Evolutionary conservation across 805 yeast genomes (phyloP).

Genomic region (Wickerhamiella spandovensis): DNA sequence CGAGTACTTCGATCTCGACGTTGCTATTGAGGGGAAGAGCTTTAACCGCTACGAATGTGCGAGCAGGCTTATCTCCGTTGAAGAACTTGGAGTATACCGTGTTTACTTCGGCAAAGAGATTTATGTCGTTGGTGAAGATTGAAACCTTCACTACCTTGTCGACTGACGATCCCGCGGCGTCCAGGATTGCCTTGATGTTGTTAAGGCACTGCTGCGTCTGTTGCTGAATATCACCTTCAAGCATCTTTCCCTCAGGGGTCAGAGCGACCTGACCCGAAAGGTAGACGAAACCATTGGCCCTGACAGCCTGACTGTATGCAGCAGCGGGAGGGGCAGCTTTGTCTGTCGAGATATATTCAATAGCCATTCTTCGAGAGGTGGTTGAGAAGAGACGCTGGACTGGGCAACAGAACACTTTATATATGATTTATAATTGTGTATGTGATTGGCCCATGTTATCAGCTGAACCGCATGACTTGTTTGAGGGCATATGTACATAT

Average conservation of each 20-base stretch:
- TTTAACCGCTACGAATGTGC: slow-evolving; percentile 94
- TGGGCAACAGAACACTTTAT: not conserved
- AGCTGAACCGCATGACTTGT: no score
- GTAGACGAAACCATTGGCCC: slow-evolving; percentile 74
- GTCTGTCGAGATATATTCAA: slow-evolving; percentile 29
- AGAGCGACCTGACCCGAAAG: slow-evolving; percentile 93
- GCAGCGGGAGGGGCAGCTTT: slow-evolving; percentile 96
- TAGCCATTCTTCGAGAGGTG: slow-evolving; percentile 4
- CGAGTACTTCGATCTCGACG: slow-evolving; percentile 85
- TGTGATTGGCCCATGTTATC: no score
- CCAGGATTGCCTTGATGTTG: slow-evolving; percentile 46
- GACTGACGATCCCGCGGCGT: slow-evolving; percentile 73
- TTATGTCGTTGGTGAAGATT: slow-evolving; percentile 84
- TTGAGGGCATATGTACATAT: no score
- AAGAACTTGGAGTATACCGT: slow-evolving; percentile 50
- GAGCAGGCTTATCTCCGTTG: slow-evolving; percentile 51
- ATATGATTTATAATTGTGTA: no score
- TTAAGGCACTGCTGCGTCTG: slow-evolving; percentile 29
- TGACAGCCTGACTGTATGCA: slow-evolving; percentile 89
- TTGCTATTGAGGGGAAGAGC: slow-evolving; percentile 78
- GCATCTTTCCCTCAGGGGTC: slow-evolving; percentile 64
- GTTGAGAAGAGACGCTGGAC: slow-evolving; percentile 1
- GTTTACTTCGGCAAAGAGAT: slow-evolving; percentile 73
- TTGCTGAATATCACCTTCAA: slow-evolving; percentile 54
- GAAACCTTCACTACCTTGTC: slow-evolving; percentile 78